These are phyloP conservation scores for Esteya vermicola DNA, from an alignment of 2,329 filamentous ascomycete genomes.

Conservation along the genomic window DNA sequence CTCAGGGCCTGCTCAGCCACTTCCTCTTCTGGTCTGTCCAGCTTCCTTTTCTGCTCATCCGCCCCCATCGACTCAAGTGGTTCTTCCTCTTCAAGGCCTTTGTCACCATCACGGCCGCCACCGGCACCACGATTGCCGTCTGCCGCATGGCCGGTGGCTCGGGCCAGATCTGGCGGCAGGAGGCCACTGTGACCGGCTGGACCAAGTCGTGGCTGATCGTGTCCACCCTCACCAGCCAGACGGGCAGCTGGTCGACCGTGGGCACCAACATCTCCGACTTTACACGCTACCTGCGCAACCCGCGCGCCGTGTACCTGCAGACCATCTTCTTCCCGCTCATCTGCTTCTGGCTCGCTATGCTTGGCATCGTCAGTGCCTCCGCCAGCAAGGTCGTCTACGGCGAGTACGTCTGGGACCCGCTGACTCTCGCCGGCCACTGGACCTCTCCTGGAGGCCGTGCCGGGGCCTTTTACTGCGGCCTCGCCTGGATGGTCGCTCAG, in stretches of 20 bases:
- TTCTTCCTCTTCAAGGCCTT: slow-evolving; percentile 26
- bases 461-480: slow-evolving; percentile 12
- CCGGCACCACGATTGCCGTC: slow-evolving; percentile 53
- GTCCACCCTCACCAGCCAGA: neutral
- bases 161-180: slow-evolving; percentile 3
- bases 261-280: slow-evolving; percentile 33
- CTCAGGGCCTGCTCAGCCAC: slow-evolving; percentile 34
- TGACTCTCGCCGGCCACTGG: slow-evolving; percentile 8
- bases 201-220: slow-evolving; percentile 18
- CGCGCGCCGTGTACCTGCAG: slow-evolving; percentile 24
- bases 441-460: slow-evolving; percentile 7
- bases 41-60: slow-evolving; percentile 33
- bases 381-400: slow-evolving; percentile 26
- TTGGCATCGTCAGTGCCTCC: slow-evolving; percentile 26
- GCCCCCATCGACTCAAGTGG: slow-evolving; percentile 31
- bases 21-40: slow-evolving; percentile 36
- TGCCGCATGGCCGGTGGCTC: slow-evolving; percentile 37
- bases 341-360: slow-evolving; percentile 17
- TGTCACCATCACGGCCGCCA: neutral
- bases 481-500: slow-evolving; percentile 9
- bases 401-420: slow-evolving; percentile 12
- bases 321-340: slow-evolving; percentile 17
- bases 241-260: slow-evolving; percentile 17
- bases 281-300: slow-evolving; percentile 22
- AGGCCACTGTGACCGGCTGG: neutral